These are phyloP conservation scores for Dactylellina parvicollis DNA, from an alignment of 2,329 filamentous ascomycete species.

Conservation along the genomic window DNA sequence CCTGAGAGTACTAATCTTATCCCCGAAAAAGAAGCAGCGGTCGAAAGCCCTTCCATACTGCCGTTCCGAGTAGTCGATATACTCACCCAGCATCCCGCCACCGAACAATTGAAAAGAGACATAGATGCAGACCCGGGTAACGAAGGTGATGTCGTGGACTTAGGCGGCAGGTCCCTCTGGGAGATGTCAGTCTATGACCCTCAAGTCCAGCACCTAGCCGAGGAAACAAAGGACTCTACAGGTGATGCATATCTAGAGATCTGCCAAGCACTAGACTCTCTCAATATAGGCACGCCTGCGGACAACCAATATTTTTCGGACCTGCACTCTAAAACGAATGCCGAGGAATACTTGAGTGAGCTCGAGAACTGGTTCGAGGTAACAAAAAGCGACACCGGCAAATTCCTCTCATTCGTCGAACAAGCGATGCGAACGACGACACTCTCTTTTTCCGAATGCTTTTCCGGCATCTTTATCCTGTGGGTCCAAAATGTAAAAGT, in stretches of 20 bases:
- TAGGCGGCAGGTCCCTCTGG: background rate
- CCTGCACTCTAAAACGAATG: background rate
- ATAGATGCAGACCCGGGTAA: background rate
- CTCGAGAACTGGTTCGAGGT: conserved; percentile 16
- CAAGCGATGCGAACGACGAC: background rate
- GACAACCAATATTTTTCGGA: background rate
- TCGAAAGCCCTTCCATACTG: background rate
- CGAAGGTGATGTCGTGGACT: background rate
- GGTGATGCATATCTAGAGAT: conserved; percentile 1
- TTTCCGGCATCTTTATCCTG: background rate
- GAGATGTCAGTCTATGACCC: background rate
- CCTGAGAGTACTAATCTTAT: background rate
- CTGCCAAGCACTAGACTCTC: background rate
- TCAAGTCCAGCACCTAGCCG: background rate
- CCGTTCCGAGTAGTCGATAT: conserved; percentile 18
- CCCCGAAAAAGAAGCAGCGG: background rate
- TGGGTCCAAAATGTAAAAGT: background rate
- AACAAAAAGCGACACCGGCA: background rate
- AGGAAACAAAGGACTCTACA: background rate
- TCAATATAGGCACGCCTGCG: background rate
- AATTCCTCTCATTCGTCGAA: background rate
- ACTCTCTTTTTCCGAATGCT: background rate
- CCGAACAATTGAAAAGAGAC: background rate
- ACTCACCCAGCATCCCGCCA: background rate
- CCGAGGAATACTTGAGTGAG: conserved; percentile 4